Evolutionary conservation across 2,329 filamentous ascomycete species (phyloP).

Genomic region (Fusarium temperatum): DNA sequence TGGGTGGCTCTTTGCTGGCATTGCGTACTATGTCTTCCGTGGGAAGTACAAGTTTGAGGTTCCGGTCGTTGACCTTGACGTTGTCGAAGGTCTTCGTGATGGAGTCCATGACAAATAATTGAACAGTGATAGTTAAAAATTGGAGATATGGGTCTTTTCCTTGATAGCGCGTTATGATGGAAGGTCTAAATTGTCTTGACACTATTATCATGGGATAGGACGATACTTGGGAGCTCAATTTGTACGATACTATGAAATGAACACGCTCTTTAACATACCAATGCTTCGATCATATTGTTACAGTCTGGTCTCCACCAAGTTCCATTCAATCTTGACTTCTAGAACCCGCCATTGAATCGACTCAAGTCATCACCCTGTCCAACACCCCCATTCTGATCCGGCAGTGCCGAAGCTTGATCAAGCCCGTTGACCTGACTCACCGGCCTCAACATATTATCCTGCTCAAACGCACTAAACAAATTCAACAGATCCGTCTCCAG

Average conservation of each 20-base stretch:
- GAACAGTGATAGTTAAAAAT: background rate
- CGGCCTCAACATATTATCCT: background rate
- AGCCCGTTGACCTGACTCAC: background rate
- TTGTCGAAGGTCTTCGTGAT: background rate
- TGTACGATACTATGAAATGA: background rate
- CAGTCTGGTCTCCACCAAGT: too few species aligned
- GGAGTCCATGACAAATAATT: background rate
- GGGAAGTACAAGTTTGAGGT: slow-evolving; percentile 43
- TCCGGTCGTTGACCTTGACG: background rate
- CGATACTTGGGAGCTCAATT: background rate
- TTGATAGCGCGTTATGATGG: too few species aligned
- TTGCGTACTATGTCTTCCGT: slow-evolving; percentile 44
- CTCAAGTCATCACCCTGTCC: background rate
- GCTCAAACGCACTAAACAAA: slow-evolving; percentile 10
- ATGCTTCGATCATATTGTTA: background rate
- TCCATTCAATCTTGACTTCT: background rate
- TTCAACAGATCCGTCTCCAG: slow-evolving; percentile 7
- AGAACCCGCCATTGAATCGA: background rate
- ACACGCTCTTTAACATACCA: background rate
- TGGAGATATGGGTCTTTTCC: background rate
- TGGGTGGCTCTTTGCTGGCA: slow-evolving; percentile 50
- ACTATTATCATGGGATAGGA: background rate
- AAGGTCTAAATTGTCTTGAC: background rate
- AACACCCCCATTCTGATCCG: background rate
- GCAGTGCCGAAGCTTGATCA: background rate